These are phyloP conservation scores for Pestalotiopsis fici DNA, from an alignment of 2,329 filamentous ascomycete genomes.

Conservation along the genomic window DNA sequence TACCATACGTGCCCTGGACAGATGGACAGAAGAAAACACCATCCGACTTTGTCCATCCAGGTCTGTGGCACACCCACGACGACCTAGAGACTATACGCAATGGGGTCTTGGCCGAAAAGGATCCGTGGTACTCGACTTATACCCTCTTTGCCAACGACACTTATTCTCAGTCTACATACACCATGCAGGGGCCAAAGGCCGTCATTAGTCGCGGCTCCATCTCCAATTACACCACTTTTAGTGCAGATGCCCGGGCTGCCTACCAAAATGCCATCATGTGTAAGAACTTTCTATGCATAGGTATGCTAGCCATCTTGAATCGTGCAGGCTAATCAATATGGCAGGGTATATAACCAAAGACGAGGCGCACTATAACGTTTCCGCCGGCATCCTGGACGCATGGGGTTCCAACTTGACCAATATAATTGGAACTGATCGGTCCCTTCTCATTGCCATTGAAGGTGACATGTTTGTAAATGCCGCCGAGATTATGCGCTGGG, in stretches of 20 bases:
- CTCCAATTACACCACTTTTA: constrained; percentile 38
- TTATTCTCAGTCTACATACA: constrained; percentile 17
- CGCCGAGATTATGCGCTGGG: constrained; percentile 45
- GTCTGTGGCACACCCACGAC: not conserved
- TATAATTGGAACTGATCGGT: constrained; percentile 34
- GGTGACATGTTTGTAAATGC: constrained; percentile 41
- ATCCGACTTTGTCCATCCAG: not conserved
- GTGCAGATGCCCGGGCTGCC: constrained; percentile 35
- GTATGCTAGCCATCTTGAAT: too few relatives aligned
- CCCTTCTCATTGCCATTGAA: constrained; percentile 38
- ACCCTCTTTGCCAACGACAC: not conserved
- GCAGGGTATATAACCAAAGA: constrained; percentile 37
- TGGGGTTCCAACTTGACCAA: constrained; percentile 34
- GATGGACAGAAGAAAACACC: too few relatives aligned
- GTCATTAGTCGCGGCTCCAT: constrained; percentile 30
- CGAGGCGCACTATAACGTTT: constrained; percentile 32
- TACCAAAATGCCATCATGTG: constrained; percentile 43
- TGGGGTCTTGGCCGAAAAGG: not conserved
- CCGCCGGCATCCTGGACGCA: constrained; percentile 36
- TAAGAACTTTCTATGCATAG: too few relatives aligned
- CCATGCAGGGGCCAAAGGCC: constrained; percentile 29
- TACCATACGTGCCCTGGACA: too few relatives aligned
- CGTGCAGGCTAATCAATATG: too few relatives aligned
- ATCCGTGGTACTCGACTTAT: not conserved
- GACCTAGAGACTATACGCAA: not conserved